phyloP scores from a whole-genome alignment of 352 stramenopile species.

The Globisporangium irregulare region DNA sequence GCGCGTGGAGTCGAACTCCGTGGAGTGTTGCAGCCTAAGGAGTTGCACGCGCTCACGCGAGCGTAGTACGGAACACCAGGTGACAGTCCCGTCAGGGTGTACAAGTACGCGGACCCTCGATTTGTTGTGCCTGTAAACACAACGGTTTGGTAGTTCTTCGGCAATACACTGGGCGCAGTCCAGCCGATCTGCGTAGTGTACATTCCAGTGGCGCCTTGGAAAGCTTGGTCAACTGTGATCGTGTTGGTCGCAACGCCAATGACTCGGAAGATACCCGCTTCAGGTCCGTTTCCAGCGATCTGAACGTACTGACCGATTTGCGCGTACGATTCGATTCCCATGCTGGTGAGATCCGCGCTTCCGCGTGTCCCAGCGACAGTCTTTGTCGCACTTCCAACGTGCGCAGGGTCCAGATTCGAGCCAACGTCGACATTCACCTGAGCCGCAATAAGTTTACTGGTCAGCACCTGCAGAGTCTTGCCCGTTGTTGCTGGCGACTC shows the following conservation, averaged over 20 bases:
- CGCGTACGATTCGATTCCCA: conserved; percentile 34
- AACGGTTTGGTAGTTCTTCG: conserved; percentile 52
- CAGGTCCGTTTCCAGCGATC: conserved; percentile 32
- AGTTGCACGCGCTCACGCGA: conserved; percentile 89
- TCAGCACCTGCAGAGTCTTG: conserved; percentile 44
- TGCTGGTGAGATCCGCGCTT: conserved; percentile 32
- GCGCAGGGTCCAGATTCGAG: conserved; percentile 33
- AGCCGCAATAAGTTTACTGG: conserved; percentile 29
- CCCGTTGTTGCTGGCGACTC: conserved; percentile 41
- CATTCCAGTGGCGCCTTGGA: conserved; percentile 29
- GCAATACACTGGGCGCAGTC: conserved; percentile 59
- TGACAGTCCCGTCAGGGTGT: conserved; percentile 58
- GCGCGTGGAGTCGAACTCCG: conserved; percentile 68
- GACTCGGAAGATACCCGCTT: conserved; percentile 47
- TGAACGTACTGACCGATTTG: conserved; percentile 53
- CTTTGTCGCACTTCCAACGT: conserved; percentile 40
- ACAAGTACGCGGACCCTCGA: conserved; percentile 27
- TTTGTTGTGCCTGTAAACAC: conserved; percentile 12
- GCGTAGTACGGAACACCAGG: conserved; percentile 83
- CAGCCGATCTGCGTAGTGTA: conserved; percentile 52
- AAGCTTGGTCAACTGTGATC: conserved; percentile 49
- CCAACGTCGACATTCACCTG: conserved; percentile 40
- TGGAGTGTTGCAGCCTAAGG: conserved; percentile 85
- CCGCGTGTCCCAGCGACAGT: conserved; percentile 31
- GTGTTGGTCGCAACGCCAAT: conserved; percentile 37